Percentiles rank a stretch among this genome's conserved stretches.
Evolutionary conservation across 2,329 filamentous ascomycete genomes (phyloP).

Genomic region (Pyrenochaeta sp.): DNA sequence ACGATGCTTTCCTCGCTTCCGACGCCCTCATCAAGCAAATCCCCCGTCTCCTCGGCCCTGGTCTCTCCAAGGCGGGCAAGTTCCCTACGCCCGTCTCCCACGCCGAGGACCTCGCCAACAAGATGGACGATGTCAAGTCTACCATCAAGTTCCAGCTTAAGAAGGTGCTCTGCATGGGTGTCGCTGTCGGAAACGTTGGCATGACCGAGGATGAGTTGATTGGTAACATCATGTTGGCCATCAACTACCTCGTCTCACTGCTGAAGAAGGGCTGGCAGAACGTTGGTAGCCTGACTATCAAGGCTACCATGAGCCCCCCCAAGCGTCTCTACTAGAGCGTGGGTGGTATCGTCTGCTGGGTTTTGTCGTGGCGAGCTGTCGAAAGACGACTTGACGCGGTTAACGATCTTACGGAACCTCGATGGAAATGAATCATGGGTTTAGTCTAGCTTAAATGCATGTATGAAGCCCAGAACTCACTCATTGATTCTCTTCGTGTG

Average conservation of each 20-base stretch:
- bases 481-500: not conserved
- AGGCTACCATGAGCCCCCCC: constrained; percentile 99
- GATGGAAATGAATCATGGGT: constrained; percentile 26
- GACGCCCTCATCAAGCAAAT: constrained; percentile 99
- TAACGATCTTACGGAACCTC: constrained; percentile 31
- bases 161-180: constrained; percentile 99
- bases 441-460: constrained; percentile 47
- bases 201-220: constrained; percentile 91
- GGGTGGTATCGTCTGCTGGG: constrained; percentile 22
- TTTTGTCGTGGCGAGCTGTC: constrained; percentile 21
- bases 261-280: constrained; percentile 99
- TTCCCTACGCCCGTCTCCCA: constrained; percentile 99
- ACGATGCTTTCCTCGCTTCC: constrained; percentile 98
- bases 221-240: constrained; percentile 99
- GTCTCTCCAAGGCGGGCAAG: constrained; percentile 80
- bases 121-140: constrained; percentile 99
- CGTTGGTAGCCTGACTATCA: constrained; percentile 99
- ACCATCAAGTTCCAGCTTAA: constrained; percentile 99
- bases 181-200: constrained; percentile 97
- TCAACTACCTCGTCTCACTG: constrained; percentile 92
- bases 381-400: constrained; percentile 24
- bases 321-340: constrained; percentile 89
- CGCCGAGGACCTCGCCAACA: constrained; percentile 89
- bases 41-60: constrained; percentile 93
- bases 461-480: constrained; percentile 31